Base-by-base conservation (phyloP, 1,139 yeast genomes). In the Diutina pseudorugosa region DNA sequence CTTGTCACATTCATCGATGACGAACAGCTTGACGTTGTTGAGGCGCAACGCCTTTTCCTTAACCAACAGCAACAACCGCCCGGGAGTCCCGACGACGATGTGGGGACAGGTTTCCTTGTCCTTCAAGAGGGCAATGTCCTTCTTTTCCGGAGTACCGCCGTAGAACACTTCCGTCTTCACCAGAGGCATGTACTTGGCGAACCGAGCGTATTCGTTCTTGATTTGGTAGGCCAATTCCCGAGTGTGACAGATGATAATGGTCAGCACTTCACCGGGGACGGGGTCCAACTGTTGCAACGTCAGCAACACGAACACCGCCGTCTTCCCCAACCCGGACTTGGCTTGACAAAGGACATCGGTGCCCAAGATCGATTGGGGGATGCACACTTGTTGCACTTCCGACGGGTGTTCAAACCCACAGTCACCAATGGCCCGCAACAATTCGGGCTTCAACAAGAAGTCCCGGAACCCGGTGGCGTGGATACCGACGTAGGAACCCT, bases 341-440 rank as follows among this genome's bases (percentile, higher is more conserved):
- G 98, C 98, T 77, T 93, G 98, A 76, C 98, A 93, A 61, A 93
- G 76, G 56, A 93, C 98, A 67, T 93, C 98, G 58, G 96, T 91
- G 67, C 98, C 98, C 64, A 93, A 85, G 65, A 93, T 90, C 54
- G 98, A 88, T 75, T 93, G 98, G 55, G 98, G 98, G 65, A 93
- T 93, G 74, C 97, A 89, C 63, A 90, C 94, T 76, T 93, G 98
- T 77, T 93, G 98, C 61, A 93, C 98, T 84, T 93, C 98, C 58
- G 97, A 90, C 60, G 98, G 98, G 76, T 93, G 98, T 77, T 93
- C 98, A 68, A 93, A 93, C 78, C 98, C 98, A 77, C 97, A 90
- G 73, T 93, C 98, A 62, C 93, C 95, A 67, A 93, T 93, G 59
- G 98, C 98, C 73, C 98, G 85, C 64, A 93, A 79, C 62, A 93